phyloP scores from a whole-genome alignment of 495 filamentous ascomycete genomes.

The Xylona heveae region DNA sequence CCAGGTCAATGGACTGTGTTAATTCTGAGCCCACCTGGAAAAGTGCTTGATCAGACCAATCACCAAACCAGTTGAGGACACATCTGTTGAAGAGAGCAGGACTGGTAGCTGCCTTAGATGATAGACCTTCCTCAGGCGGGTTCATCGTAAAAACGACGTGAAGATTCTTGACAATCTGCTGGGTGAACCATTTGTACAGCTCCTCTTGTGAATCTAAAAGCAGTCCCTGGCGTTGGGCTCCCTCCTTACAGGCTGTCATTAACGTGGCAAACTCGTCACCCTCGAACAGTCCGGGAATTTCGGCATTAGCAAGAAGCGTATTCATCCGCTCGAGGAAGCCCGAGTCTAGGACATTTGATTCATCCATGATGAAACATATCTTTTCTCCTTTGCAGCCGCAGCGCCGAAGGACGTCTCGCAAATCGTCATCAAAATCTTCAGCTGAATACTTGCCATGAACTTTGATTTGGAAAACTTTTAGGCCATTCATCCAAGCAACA shows the following conservation, averaged over 20 bases:
- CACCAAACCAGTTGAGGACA: conserved; percentile 98
- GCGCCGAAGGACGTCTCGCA: conserved; percentile 78
- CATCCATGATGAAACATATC: conserved; percentile 99
- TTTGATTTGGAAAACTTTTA: conserved; percentile 99
- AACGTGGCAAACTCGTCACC: conserved; percentile 87
- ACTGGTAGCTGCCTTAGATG: conserved; percentile 89
- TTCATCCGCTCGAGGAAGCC: conserved; percentile 99
- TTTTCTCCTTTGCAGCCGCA: conserved; percentile 97
- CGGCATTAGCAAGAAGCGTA: conserved; percentile 88
- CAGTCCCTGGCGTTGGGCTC: conserved; percentile 85
- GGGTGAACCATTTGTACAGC: conserved; percentile 98
- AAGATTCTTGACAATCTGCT: conserved; percentile 95
- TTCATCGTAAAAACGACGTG: conserved; percentile 99
- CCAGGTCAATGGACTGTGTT: conserved; percentile 86
- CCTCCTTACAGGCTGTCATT: conserved; percentile 98
- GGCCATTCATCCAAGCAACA: conserved; percentile 98
- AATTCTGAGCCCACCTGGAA: conserved; percentile 96
- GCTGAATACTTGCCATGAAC: conserved; percentile 97
- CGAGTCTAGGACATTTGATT: conserved; percentile 94
- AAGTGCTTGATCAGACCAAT: conserved; percentile 97
- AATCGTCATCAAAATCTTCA: conserved; percentile 95
- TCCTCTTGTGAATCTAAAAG: conserved; percentile 95
- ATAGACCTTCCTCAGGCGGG: conserved; percentile 86
- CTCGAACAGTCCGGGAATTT: conserved; percentile 95
- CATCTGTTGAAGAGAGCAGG: conserved; percentile 97